Percentiles rank a stretch among this genome's conserved stretches.
Conservation (phyloP, 179 eudicot species). For the Beta lomatogona region DNA sequence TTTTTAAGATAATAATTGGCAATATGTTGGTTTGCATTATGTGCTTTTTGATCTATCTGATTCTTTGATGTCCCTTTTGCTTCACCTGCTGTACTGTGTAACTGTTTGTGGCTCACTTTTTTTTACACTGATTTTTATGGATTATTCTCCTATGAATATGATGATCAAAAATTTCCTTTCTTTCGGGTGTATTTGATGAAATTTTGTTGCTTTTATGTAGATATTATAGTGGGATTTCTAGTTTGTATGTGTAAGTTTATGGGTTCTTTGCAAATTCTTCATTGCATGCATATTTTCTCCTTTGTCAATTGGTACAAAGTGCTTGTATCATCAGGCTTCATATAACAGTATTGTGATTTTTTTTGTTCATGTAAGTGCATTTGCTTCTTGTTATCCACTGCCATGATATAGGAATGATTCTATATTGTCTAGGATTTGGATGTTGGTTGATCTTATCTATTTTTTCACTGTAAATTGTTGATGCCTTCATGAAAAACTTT, state of each 20-base stretch:
- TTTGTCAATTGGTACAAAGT: neutral
- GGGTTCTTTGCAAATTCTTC: neutral
- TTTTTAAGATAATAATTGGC: neutral
- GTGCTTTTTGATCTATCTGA: neutral
- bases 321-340: neutral
- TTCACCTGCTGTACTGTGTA: neutral
- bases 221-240: neutral
- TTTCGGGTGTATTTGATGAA: neutral
- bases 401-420: neutral
- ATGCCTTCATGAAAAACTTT: neutral
- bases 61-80: neutral
- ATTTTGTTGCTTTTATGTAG: neutral
- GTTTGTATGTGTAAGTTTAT: neutral
- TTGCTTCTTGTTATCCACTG: neutral
- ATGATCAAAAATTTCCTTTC: neutral
- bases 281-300: constrained; percentile 10
- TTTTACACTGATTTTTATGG: neutral
- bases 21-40: constrained; percentile 7
- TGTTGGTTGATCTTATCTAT: neutral
- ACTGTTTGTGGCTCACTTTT: neutral
- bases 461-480: neutral
- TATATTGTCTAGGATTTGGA: neutral
- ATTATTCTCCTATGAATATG: neutral
- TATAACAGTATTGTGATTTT: neutral
- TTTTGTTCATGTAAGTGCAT: neutral